Conservation (phyloP, 495 filamentous ascomycete species). For the Neurospora sp. region DNA sequence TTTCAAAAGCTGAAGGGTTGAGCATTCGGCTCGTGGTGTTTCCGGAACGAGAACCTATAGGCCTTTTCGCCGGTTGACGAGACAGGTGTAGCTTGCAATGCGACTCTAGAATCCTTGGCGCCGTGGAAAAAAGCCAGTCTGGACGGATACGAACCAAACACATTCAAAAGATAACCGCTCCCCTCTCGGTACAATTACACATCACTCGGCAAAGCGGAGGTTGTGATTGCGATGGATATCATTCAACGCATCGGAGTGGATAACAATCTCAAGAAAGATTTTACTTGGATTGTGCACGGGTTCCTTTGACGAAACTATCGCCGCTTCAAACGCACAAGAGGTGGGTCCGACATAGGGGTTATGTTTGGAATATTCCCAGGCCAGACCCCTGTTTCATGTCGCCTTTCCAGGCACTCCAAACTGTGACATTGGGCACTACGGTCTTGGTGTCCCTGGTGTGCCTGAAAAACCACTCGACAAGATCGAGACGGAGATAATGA, state of each 20-base stretch:
- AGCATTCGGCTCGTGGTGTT: neutral
- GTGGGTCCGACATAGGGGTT: conserved; percentile 9
- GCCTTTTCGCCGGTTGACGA: neutral
- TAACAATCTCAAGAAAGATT: neutral
- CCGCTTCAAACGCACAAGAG: conserved; percentile 16
- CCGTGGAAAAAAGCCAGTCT: neutral
- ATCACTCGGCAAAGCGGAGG: neutral
- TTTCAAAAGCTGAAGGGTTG: neutral
- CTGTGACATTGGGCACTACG: conserved; percentile 8
- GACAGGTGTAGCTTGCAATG: neutral
- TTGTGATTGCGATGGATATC: neutral
- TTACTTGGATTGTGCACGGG: neutral
- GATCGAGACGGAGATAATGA: conserved; percentile 11
- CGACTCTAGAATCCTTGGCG: neutral
- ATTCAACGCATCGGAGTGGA: neutral
- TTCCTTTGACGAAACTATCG: conserved; percentile 8
- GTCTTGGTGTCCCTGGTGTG: neutral
- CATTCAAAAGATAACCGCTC: neutral
- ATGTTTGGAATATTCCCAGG: conserved; percentile 24
- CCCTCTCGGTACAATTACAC: neutral
- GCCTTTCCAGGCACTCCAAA: conserved; percentile 11
- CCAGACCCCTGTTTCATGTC: conserved; percentile 30
- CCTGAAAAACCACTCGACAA: conserved; percentile 3
- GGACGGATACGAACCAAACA: neutral
- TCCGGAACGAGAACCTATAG: neutral